Conservation (phyloP, 2,329 filamentous ascomycete genomes). For the Paraphoma chrysanthemicola region DNA sequence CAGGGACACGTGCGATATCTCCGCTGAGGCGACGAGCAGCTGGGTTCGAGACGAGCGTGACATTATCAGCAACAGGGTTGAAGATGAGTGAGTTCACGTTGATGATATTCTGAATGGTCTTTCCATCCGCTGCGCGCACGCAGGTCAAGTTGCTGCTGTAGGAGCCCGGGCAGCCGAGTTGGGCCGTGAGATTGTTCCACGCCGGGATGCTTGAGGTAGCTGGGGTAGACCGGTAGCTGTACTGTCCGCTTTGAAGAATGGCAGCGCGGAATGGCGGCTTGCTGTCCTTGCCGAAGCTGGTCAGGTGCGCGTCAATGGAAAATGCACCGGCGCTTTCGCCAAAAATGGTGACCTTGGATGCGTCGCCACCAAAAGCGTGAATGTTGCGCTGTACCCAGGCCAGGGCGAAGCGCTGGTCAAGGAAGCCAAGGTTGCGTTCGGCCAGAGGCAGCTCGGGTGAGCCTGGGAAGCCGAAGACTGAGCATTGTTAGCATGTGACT, state of each 20-base stretch:
- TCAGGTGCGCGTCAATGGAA: slow-evolving; percentile 34
- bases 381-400: slow-evolving; percentile 63
- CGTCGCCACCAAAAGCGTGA: slow-evolving; percentile 57
- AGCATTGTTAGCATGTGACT: background rate
- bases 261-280: slow-evolving; percentile 37
- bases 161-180: slow-evolving; percentile 28
- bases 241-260: slow-evolving; percentile 36
- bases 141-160: slow-evolving; percentile 28
- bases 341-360: slow-evolving; percentile 57
- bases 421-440: slow-evolving; percentile 59
- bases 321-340: slow-evolving; percentile 37
- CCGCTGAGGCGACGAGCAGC: slow-evolving; percentile 21
- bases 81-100: slow-evolving; percentile 27
- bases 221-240: slow-evolving; percentile 24
- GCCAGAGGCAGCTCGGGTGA: slow-evolving; percentile 26
- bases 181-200: slow-evolving; percentile 30
- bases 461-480: slow-evolving; percentile 39
- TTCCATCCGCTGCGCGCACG: slow-evolving; percentile 25
- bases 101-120: slow-evolving; percentile 24
- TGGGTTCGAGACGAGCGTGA: slow-evolving; percentile 26
- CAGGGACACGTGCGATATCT: slow-evolving; percentile 35
- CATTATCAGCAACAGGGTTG: slow-evolving; percentile 27
- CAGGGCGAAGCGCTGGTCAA: slow-evolving; percentile 62
- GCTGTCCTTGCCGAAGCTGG: slow-evolving; percentile 28
- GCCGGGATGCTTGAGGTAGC: slow-evolving; percentile 11